These are phyloP conservation scores for Penicillium bovifimosum DNA, from an alignment of 495 filamentous ascomycete species.

Conservation along the genomic window DNA sequence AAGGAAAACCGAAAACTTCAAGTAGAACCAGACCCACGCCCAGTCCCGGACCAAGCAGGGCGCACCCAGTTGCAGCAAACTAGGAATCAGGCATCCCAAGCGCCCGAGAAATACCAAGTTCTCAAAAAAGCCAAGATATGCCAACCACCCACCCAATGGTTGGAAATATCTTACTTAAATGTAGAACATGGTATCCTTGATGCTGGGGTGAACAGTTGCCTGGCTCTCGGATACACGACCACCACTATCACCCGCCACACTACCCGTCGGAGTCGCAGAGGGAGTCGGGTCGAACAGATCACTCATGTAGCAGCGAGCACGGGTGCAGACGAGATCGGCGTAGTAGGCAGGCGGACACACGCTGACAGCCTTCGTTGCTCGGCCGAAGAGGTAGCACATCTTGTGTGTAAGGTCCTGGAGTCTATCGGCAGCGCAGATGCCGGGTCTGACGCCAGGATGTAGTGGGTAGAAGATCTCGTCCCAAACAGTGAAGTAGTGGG, in stretches of 20 bases:
- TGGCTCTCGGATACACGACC: no score
- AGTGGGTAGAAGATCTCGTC: slow-evolving; percentile 62
- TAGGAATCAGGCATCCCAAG: no score
- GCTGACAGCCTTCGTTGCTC: slow-evolving; percentile 74
- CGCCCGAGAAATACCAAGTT: no score
- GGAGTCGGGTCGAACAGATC: slow-evolving; percentile 43
- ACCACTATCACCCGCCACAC: slow-evolving; percentile 16
- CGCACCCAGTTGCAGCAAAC: no score
- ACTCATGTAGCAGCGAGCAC: slow-evolving; percentile 60
- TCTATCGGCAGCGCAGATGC: slow-evolving; percentile 50
- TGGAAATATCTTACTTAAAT: no score
- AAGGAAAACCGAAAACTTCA: no score
- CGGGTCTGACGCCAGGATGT: slow-evolving; percentile 16
- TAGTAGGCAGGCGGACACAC: slow-evolving; percentile 81
- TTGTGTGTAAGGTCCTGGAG: slow-evolving; percentile 65
- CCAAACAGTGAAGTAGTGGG: slow-evolving; percentile 70
- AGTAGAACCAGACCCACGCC: no score
- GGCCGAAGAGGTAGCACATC: slow-evolving; percentile 72
- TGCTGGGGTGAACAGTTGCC: slow-evolving; percentile 46
- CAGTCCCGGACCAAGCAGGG: no score
- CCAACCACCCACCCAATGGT: no score
- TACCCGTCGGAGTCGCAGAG: slow-evolving; percentile 17
- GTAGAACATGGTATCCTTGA: slow-evolving; percentile 71
- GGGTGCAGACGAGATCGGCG: slow-evolving; percentile 68
- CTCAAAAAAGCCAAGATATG: no score